Percentiles rank a stretch among this genome's conserved stretches.
phyloP scores from a whole-genome alignment of 352 stramenopile species.

The Globisporangium nagaii region DNA sequence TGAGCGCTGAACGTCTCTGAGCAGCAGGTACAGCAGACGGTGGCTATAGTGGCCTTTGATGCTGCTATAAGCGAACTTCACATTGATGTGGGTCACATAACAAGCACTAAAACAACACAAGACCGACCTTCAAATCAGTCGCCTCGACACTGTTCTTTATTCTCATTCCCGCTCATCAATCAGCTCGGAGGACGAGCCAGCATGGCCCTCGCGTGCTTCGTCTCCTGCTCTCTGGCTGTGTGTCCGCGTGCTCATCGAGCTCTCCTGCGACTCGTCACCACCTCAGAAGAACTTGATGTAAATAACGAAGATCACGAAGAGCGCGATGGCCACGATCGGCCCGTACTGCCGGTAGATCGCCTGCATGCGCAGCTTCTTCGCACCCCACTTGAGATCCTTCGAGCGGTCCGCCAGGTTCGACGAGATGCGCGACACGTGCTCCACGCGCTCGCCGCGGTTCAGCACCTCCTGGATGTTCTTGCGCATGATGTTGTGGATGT shows the following conservation, averaged over 20 bases:
- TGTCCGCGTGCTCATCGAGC: background rate
- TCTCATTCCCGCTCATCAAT: no score
- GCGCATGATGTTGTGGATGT: constrained; percentile 99
- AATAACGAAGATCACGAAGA: constrained; percentile 86
- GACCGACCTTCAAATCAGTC: no score
- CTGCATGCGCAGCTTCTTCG: constrained; percentile 91
- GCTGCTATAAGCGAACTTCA: no score
- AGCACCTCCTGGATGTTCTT: constrained; percentile 97
- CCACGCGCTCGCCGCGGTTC: constrained; percentile 86
- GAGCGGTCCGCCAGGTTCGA: constrained; percentile 90
- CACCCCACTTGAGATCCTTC: constrained; percentile 97
- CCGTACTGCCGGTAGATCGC: constrained; percentile 87
- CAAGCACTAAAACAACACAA: no score
- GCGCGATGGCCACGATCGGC: constrained; percentile 69
- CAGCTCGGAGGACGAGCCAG: no score
- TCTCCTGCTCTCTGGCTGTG: no score
- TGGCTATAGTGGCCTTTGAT: no score
- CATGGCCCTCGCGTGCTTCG: no score
- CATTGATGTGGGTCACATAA: no score
- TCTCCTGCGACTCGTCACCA: background rate
- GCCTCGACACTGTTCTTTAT: no score
- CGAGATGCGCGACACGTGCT: constrained; percentile 84
- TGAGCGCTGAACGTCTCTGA: no score
- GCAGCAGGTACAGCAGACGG: no score
- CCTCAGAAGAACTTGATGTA: constrained; percentile 89